Percentiles rank a stretch among this genome's conserved stretches.
Evolutionary conservation across 805 yeast genomes (phyloP).

Genomic region (Pichia ethanolica): DNA sequence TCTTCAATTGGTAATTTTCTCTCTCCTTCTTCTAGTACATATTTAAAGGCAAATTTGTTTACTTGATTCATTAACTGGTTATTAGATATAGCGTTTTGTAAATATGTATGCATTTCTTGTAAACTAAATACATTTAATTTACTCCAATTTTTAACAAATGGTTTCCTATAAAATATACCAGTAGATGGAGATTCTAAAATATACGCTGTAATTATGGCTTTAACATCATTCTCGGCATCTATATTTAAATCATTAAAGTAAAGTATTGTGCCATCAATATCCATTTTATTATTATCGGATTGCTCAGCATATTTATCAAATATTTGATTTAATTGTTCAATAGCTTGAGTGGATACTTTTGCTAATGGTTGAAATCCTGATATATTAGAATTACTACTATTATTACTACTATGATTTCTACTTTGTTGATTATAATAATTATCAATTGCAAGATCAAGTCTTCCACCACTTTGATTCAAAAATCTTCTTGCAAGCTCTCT

Average conservation of each 20-base stretch:
- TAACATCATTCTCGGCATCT: slow-evolving; percentile 61
- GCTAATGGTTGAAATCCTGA: background rate
- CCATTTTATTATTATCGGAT: slow-evolving; percentile 35
- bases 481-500: slow-evolving; percentile 32
- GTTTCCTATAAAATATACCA: slow-evolving; percentile 48
- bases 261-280: slow-evolving; percentile 68
- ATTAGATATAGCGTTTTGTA: slow-evolving; percentile 29
- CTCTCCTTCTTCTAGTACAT: slow-evolving; percentile 53
- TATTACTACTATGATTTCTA: background rate
- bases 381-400: too few relatives aligned
- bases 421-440: slow-evolving; percentile 3
- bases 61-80: slow-evolving; percentile 43
- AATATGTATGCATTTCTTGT: slow-evolving; percentile 12
- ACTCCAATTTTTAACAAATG: slow-evolving; percentile 56
- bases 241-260: slow-evolving; percentile 62
- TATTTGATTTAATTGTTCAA: slow-evolving; percentile 13
- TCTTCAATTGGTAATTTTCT: slow-evolving; percentile 49
- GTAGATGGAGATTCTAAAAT: slow-evolving; percentile 57
- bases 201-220: slow-evolving; percentile 63
- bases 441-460: slow-evolving; percentile 10
- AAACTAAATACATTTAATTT: slow-evolving; percentile 13
- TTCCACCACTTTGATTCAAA: slow-evolving; percentile 16
- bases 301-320: slow-evolving; percentile 17
- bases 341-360: background rate
- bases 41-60: slow-evolving; percentile 66